Conservation (phyloP, 768 basidiomycete genomes). For the Sarcodon sp. region DNA sequence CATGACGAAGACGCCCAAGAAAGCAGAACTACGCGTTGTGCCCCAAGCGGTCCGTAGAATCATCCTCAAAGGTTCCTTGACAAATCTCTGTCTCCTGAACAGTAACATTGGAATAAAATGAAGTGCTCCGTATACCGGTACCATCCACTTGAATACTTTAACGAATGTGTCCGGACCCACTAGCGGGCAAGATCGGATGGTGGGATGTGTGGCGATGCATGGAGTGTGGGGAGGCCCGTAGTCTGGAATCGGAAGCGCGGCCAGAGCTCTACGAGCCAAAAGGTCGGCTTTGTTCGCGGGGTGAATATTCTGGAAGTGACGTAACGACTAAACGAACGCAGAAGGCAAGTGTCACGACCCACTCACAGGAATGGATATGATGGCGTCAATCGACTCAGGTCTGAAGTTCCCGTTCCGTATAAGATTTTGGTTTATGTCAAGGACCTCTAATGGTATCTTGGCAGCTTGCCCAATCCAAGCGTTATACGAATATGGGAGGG, state of each 20-base stretch:
- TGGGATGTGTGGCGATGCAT: slow-evolving; percentile 74
- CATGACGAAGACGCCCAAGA: slow-evolving; percentile 72
- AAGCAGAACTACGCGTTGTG: slow-evolving; percentile 74
- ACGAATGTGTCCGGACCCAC: slow-evolving; percentile 64
- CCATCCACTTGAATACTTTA: slow-evolving; percentile 73
- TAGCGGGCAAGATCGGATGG: slow-evolving; percentile 41
- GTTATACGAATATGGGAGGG: slow-evolving; percentile 67
- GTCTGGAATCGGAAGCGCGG: slow-evolving; percentile 16
- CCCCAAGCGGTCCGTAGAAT: slow-evolving; percentile 54
- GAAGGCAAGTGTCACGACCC: not conserved
- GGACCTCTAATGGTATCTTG: slow-evolving; percentile 42
- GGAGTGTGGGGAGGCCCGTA: slow-evolving; percentile 41
- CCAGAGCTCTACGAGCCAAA: slow-evolving; percentile 26
- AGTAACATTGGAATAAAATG: slow-evolving; percentile 82
- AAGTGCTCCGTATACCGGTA: slow-evolving; percentile 77
- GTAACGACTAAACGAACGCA: not conserved
- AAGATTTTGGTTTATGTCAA: slow-evolving; percentile 49
- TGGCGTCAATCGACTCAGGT: slow-evolving; percentile 37
- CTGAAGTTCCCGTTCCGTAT: slow-evolving; percentile 47
- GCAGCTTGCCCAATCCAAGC: slow-evolving; percentile 64
- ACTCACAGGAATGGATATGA: slow-evolving; percentile 18
- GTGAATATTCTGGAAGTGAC: slow-evolving; percentile 32
- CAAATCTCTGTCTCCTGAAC: slow-evolving; percentile 62
- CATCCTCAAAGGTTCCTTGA: slow-evolving; percentile 53
- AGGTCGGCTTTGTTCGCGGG: slow-evolving; percentile 36